These are phyloP conservation scores for Rhizopogon salebrosus DNA, from an alignment of 768 basidiomycete genomes.

Conservation along the genomic window DNA sequence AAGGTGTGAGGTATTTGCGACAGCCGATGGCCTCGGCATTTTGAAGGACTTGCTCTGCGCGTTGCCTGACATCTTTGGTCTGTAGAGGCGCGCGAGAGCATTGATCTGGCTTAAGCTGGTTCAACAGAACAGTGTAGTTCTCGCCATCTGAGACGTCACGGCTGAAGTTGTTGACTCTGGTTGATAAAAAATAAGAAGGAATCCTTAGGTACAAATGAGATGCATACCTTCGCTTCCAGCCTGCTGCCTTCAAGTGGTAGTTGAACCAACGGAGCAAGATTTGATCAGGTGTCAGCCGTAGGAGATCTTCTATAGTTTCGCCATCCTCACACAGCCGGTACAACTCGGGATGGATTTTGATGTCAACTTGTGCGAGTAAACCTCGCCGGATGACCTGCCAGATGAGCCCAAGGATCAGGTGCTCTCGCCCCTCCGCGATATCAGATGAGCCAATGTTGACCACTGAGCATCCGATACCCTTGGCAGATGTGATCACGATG, in stretches of 20 bases:
- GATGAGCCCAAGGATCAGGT: slow-evolving; percentile 94
- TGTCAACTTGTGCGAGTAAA: slow-evolving; percentile 90
- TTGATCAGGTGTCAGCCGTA: slow-evolving; percentile 93
- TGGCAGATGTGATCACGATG: slow-evolving; percentile 96
- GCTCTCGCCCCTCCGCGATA: slow-evolving; percentile 88
- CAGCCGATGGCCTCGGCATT: slow-evolving; percentile 94
- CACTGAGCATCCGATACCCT: slow-evolving; percentile 96
- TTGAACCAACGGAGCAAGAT: slow-evolving; percentile 99
- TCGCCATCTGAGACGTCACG: slow-evolving; percentile 96
- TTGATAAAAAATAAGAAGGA: background rate
- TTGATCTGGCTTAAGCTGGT: slow-evolving; percentile 92
- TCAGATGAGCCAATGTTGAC: slow-evolving; percentile 97
- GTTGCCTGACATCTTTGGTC: slow-evolving; percentile 71
- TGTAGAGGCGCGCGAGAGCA: slow-evolving; percentile 91
- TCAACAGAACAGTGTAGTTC: slow-evolving; percentile 94
- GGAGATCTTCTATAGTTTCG: slow-evolving; percentile 94
- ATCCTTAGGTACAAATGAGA: background rate
- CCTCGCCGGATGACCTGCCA: slow-evolving; percentile 98
- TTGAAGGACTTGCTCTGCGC: slow-evolving; percentile 91
- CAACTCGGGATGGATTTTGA: slow-evolving; percentile 96
- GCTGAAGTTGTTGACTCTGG: slow-evolving; percentile 96
- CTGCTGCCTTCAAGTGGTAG: slow-evolving; percentile 94
- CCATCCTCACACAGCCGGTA: slow-evolving; percentile 95
- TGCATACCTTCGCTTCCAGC: slow-evolving; percentile 75
- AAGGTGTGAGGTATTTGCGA: slow-evolving; percentile 90